Conservation (phyloP, 352 stramenopile genomes). For the Phytophthora nicotianae region DNA sequence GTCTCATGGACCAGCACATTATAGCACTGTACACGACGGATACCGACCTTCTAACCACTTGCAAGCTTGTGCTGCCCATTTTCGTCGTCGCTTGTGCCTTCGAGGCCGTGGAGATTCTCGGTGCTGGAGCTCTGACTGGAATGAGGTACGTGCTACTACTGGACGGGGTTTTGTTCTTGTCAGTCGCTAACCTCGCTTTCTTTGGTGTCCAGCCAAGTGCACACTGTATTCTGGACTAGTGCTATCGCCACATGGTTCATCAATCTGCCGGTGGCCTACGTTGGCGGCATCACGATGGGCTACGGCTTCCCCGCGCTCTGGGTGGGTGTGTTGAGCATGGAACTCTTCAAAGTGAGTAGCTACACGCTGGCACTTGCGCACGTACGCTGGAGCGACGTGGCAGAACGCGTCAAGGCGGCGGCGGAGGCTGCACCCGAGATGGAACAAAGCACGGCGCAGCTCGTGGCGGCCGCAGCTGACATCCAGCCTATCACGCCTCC, state of each 20-base stretch:
- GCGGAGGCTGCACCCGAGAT: slow-evolving; percentile 52
- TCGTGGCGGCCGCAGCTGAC: slow-evolving; percentile 63
- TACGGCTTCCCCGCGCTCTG: slow-evolving; percentile 71
- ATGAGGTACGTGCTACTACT: slow-evolving; percentile 50
- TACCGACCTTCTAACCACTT: slow-evolving; percentile 48
- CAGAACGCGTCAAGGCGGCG: slow-evolving; percentile 44
- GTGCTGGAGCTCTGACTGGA: slow-evolving; percentile 60
- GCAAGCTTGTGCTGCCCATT: slow-evolving; percentile 57
- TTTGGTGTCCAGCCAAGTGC: slow-evolving; percentile 46
- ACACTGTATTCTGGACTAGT: slow-evolving; percentile 67
- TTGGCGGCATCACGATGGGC: slow-evolving; percentile 46
- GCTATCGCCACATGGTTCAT: slow-evolving; percentile 69
- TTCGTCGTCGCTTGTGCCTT: slow-evolving; percentile 68
- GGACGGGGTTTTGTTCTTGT: neutral
- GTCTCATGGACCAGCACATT: slow-evolving; percentile 50
- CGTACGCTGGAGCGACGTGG: slow-evolving; percentile 58
- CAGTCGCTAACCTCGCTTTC: neutral
- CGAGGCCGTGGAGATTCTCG: slow-evolving; percentile 69
- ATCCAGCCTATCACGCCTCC: slow-evolving; percentile 56
- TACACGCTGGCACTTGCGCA: slow-evolving; percentile 50
- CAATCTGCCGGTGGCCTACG: slow-evolving; percentile 68
- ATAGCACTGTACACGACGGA: slow-evolving; percentile 71
- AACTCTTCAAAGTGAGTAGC: slow-evolving; percentile 63
- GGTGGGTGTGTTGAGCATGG: slow-evolving; percentile 65
- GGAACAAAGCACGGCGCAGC: slow-evolving; percentile 62